These are phyloP conservation scores for Suillus subaureus DNA, from an alignment of 768 basidiomycete species.

Conservation along the genomic window DNA sequence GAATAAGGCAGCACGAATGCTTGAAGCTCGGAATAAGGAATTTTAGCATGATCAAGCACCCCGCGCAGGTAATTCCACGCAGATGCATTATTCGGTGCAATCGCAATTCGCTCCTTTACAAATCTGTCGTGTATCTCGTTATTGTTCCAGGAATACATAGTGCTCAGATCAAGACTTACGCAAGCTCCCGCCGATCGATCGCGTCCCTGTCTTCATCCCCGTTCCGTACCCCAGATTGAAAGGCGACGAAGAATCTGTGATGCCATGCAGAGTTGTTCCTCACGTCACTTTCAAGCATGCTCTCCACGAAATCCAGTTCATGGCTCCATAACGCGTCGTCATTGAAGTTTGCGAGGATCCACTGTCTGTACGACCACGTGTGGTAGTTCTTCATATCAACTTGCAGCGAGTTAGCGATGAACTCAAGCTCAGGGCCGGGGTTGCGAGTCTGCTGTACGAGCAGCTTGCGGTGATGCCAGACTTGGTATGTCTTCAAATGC, in stretches of 20 bases:
- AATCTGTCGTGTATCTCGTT: constrained; percentile 49
- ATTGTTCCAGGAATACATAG: background rate
- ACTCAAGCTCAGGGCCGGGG: constrained; percentile 71
- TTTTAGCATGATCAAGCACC: constrained; percentile 61
- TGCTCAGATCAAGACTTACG: constrained; percentile 51
- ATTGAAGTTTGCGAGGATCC: constrained; percentile 86
- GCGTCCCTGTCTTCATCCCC: constrained; percentile 65
- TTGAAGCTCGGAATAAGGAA: constrained; percentile 56
- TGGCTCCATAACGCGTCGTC: constrained; percentile 68
- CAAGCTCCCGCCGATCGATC: constrained; percentile 68
- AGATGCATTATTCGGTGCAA: constrained; percentile 91
- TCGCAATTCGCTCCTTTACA: constrained; percentile 78
- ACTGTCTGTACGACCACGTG: constrained; percentile 98
- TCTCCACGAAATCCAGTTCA: constrained; percentile 77
- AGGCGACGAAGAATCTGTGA: constrained; percentile 89
- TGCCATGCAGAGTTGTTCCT: constrained; percentile 99
- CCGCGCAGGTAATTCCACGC: constrained; percentile 98
- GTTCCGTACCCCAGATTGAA: constrained; percentile 60
- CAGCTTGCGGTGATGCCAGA: constrained; percentile 92
- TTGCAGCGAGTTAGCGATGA: constrained; percentile 72
- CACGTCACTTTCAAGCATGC: constrained; percentile 72
- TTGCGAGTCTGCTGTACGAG: constrained; percentile 59
- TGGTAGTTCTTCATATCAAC: constrained; percentile 96
- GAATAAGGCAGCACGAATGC: constrained; percentile 73
- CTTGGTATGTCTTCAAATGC: constrained; percentile 95